phyloP scores from a whole-genome alignment of 1,284 basidiomycete genomes.

The Calocybe gambosa region DNA sequence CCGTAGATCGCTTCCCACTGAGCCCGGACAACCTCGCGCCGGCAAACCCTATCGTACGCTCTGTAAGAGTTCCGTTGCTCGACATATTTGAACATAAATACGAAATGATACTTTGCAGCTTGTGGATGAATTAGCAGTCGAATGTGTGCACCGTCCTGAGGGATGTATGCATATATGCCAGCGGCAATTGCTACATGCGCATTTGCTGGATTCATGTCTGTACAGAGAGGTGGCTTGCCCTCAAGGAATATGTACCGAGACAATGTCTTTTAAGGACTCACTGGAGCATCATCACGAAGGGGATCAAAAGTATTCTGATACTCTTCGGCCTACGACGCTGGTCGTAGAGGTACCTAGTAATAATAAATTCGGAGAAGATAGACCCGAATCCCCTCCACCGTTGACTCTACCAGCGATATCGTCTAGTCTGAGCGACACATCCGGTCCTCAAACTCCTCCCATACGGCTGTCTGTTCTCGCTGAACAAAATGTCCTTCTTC shows the following conservation, averaged over 20 bases:
- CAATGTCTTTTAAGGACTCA: constrained; percentile 39
- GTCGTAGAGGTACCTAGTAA: neutral
- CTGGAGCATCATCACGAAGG: constrained; percentile 25
- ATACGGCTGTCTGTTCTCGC: constrained; percentile 38
- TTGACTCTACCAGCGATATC: neutral
- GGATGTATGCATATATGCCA: constrained; percentile 68
- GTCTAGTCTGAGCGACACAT: neutral
- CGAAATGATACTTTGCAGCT: constrained; percentile 40
- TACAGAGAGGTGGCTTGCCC: constrained; percentile 53
- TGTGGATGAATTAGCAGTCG: constrained; percentile 77
- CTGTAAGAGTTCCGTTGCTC: constrained; percentile 42
- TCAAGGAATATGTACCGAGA: constrained; percentile 38
- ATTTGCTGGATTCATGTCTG: constrained; percentile 57
- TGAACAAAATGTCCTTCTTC: constrained; percentile 57
- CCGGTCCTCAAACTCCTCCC: constrained; percentile 10
- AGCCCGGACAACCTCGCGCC: constrained; percentile 44
- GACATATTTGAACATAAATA: neutral
- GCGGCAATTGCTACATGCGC: constrained; percentile 59
- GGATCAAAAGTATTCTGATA: constrained; percentile 19
- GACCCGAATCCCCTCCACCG: neutral
- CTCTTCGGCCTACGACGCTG: neutral
- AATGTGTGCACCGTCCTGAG: constrained; percentile 52
- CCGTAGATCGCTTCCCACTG: constrained; percentile 74
- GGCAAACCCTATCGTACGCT: constrained; percentile 66
- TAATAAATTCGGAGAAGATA: neutral